phyloP scores from a whole-genome alignment of 169 alveolate species.

The Cryptosporidium viatorum region DNA sequence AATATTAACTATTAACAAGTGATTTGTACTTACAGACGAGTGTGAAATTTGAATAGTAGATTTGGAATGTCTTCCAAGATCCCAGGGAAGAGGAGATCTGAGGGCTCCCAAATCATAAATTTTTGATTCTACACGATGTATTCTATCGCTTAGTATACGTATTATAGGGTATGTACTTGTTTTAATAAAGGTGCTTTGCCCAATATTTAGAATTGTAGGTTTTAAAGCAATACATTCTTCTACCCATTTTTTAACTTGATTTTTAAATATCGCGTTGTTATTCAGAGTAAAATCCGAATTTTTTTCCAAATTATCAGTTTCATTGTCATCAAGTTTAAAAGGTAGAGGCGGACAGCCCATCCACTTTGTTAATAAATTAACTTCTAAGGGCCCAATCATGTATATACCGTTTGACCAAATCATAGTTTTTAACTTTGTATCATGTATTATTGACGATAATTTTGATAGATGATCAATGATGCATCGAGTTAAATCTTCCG shows the following conservation, averaged over 20 bases:
- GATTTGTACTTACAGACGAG: constrained; percentile 90
- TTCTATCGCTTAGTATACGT: constrained; percentile 60
- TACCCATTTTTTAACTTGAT: constrained; percentile 63
- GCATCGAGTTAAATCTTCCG: constrained; percentile 70
- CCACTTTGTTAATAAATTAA: constrained; percentile 45
- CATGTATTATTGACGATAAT: neutral
- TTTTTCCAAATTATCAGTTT: neutral
- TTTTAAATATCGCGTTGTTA: constrained; percentile 41
- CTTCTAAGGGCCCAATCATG: constrained; percentile 74
- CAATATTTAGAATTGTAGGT: constrained; percentile 63
- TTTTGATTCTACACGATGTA: constrained; percentile 71
- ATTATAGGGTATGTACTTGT: constrained; percentile 46
- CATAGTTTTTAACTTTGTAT: neutral
- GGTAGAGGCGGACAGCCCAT: constrained; percentile 72
- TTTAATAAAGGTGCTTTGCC: constrained; percentile 48
- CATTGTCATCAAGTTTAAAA: constrained; percentile 8
- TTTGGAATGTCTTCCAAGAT: constrained; percentile 89
- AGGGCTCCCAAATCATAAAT: constrained; percentile 49
- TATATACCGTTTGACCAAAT: constrained; percentile 73
- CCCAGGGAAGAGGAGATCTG: constrained; percentile 88
- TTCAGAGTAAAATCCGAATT: constrained; percentile 16
- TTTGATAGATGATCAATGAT: constrained; percentile 59
- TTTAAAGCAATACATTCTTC: constrained; percentile 50
- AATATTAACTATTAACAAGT: constrained; percentile 83
- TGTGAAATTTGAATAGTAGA: constrained; percentile 89